These are phyloP conservation scores for Flaveria linearis DNA, from an alignment of 129 eudicot genomes.

Conservation along the genomic window DNA sequence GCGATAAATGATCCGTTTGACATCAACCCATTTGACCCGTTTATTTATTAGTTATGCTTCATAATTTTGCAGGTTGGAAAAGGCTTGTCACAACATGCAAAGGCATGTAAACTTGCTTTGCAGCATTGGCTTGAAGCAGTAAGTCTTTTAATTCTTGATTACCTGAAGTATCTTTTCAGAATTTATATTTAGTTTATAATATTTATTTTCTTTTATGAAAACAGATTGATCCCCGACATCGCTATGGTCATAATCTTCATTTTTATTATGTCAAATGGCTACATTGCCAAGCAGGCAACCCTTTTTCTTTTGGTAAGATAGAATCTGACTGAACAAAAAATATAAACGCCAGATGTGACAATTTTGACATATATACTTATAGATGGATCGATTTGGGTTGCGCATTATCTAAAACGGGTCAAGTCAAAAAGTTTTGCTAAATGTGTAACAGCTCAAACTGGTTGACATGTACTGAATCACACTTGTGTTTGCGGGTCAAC, in stretches of 20 bases:
- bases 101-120: slow-evolving; percentile 83
- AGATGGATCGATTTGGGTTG: slow-evolving; percentile 1
- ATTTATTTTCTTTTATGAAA: not conserved
- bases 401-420: not conserved
- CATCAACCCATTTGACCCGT: slow-evolving; percentile 9
- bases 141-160: slow-evolving; percentile 36
- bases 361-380: not conserved
- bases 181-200: not conserved
- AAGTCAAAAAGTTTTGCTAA: not conserved
- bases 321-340: not conserved
- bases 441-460: not conserved
- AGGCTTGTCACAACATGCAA: slow-evolving; percentile 78
- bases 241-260: slow-evolving; percentile 93
- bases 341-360: slow-evolving; percentile 1
- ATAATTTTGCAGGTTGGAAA: slow-evolving; percentile 64
- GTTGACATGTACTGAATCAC: not conserved
- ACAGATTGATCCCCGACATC: slow-evolving; percentile 90
- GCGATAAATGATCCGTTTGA: not conserved
- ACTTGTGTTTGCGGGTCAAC: not conserved
- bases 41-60: not conserved
- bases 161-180: not conserved
- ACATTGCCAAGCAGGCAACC: slow-evolving; percentile 75
- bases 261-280: slow-evolving; percentile 81
- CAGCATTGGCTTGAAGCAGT: slow-evolving; percentile 98
- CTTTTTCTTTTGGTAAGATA: slow-evolving; percentile 79